Conservation (phyloP, 768 basidiomycete species). For the Suillus occidentalis region DNA sequence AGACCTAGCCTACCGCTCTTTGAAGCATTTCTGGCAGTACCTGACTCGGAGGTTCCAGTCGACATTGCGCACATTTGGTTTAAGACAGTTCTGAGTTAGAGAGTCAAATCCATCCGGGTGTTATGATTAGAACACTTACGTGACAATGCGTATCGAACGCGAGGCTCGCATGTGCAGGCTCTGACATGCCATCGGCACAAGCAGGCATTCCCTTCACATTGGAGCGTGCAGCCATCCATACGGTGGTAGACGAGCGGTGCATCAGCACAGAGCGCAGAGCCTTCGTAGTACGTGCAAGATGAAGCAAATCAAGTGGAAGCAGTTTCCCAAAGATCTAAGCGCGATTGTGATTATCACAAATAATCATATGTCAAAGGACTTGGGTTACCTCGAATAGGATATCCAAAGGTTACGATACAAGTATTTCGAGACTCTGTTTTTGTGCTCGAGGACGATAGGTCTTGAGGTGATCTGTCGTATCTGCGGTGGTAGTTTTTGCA, state of each 20-base stretch:
- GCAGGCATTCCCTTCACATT: slow-evolving; percentile 25
- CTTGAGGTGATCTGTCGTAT: not conserved
- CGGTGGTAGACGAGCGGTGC: slow-evolving; percentile 12
- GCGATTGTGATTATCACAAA: slow-evolving; percentile 7
- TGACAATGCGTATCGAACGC: slow-evolving; percentile 31
- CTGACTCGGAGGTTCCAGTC: slow-evolving; percentile 8
- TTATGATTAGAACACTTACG: slow-evolving; percentile 19
- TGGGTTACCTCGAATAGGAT: slow-evolving; percentile 22
- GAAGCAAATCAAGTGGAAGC: slow-evolving; percentile 32
- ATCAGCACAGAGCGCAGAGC: slow-evolving; percentile 29
- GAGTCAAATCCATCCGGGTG: not conserved
- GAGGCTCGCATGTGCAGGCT: slow-evolving; percentile 31
- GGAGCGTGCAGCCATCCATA: slow-evolving; percentile 30
- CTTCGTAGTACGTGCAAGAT: slow-evolving; percentile 32
- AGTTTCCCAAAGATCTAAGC: slow-evolving; percentile 26
- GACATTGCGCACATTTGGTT: slow-evolving; percentile 5
- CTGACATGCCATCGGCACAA: slow-evolving; percentile 27
- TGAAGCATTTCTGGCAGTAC: slow-evolving; percentile 7
- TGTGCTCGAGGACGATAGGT: not conserved
- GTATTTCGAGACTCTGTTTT: slow-evolving; percentile 14
- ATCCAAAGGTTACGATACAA: slow-evolving; percentile 22
- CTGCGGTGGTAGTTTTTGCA: not conserved
- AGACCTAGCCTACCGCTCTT: slow-evolving; percentile 5
- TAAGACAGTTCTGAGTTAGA: slow-evolving; percentile 3
- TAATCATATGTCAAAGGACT: slow-evolving; percentile 15